Conservation (phyloP, 2,329 filamentous ascomycete species). For the Thermochaetoides dissita region DNA sequence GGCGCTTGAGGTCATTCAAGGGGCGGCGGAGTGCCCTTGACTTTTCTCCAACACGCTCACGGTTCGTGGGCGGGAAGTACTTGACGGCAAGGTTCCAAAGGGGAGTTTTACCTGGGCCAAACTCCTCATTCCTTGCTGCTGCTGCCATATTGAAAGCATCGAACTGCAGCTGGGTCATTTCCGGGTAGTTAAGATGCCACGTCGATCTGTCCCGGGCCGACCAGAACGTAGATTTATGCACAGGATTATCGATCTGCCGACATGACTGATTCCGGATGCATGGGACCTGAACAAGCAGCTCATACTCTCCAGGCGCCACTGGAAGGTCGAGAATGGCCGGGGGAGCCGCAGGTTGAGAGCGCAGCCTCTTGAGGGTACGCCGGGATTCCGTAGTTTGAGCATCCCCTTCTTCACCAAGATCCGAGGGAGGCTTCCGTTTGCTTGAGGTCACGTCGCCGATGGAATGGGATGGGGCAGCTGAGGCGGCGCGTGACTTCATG, state of each 20-base stretch:
- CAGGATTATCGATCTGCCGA: slow-evolving; percentile 43
- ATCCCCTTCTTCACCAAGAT: slow-evolving; percentile 39
- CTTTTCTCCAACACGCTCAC: slow-evolving; percentile 4
- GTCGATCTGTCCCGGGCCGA: slow-evolving; percentile 36
- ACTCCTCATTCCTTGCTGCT: slow-evolving; percentile 34
- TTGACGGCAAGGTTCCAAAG: slow-evolving; percentile 45
- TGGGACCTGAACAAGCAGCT: slow-evolving; percentile 34
- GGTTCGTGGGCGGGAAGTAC: slow-evolving; percentile 36
- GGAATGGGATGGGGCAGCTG: slow-evolving; percentile 13
- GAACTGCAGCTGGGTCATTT: slow-evolving; percentile 48
- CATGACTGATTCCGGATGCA: slow-evolving; percentile 34
- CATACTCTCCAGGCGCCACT: slow-evolving; percentile 20
- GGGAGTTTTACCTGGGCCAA: slow-evolving; percentile 34
- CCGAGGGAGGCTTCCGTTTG: slow-evolving; percentile 40
- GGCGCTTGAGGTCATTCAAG: neutral
- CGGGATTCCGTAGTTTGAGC: slow-evolving; percentile 21
- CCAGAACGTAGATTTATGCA: slow-evolving; percentile 46
- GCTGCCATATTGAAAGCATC: slow-evolving; percentile 42
- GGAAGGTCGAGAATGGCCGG: slow-evolving; percentile 7
- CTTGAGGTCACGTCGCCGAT: slow-evolving; percentile 29
- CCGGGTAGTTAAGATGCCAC: slow-evolving; percentile 49
- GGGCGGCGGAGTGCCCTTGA: slow-evolving; percentile 1
- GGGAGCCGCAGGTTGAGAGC: slow-evolving; percentile 33
- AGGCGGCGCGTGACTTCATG: slow-evolving; percentile 25
- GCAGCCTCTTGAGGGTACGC: slow-evolving; percentile 41